phyloP scores from a whole-genome alignment of 169 alveolate genomes.

The Cryptosporidium sp. region DNA sequence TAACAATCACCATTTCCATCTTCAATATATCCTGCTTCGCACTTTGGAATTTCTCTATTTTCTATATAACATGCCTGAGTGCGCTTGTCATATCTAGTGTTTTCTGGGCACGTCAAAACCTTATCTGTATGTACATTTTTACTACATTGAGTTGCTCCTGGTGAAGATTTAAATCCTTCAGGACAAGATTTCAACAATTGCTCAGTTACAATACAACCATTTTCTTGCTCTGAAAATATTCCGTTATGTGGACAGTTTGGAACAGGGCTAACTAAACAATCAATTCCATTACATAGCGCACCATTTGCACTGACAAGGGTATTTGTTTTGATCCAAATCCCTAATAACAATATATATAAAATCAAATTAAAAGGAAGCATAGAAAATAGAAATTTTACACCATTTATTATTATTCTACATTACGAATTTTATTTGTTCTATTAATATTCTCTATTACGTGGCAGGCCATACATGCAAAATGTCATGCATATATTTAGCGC shows the following conservation, averaged over 20 bases:
- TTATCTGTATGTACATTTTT: conserved; percentile 66
- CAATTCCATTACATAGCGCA: conserved; percentile 5
- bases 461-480: not conserved
- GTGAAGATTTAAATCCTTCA: conserved; percentile 23
- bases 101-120: conserved; percentile 50
- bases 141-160: conserved; percentile 45
- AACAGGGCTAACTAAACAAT: conserved; percentile 42
- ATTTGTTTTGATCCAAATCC: not conserved
- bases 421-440: not conserved
- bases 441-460: conserved; percentile 14
- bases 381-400: not conserved
- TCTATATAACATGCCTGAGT: conserved; percentile 43
- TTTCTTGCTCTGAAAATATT: conserved; percentile 63
- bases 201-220: conserved; percentile 62
- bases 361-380: not conserved
- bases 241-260: conserved; percentile 64
- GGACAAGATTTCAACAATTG: conserved; percentile 55
- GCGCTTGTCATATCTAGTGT: conserved; percentile 36
- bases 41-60: conserved; percentile 29
- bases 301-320: conserved; percentile 8
- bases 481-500: conserved; percentile 8
- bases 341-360: not conserved
- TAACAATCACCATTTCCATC: conserved; percentile 70
- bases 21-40: conserved; percentile 52
- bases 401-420: not conserved